phyloP scores from a whole-genome alignment of 202 grass and related monocot species.

The Zoysia matrella region DNA sequence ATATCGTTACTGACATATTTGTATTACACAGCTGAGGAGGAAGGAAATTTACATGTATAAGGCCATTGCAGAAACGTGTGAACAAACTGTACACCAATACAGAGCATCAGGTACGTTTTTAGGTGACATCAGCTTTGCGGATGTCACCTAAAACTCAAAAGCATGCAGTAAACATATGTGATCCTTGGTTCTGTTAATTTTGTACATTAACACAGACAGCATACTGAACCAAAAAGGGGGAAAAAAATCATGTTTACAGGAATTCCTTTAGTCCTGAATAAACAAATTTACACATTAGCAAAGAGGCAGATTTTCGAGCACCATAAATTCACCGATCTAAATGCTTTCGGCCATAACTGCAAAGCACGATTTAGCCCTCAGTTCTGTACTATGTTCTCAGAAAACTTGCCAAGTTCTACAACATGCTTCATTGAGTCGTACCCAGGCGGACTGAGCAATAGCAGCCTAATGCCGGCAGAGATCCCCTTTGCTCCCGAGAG shows the following conservation, averaged over 20 bases:
- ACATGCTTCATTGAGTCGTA: neutral
- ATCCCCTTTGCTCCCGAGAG: neutral
- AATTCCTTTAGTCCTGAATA: neutral
- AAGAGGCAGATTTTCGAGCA: neutral
- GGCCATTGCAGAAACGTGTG: neutral
- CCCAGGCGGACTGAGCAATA: neutral
- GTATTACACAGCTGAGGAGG: neutral
- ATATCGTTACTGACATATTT: neutral
- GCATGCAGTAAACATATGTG: neutral
- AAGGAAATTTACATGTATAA: neutral
- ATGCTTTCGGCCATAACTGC: neutral
- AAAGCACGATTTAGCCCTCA: neutral
- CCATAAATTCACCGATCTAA: neutral
- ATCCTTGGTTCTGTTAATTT: neutral
- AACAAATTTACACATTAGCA: neutral
- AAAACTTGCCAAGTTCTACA: neutral
- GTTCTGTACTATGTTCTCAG: neutral
- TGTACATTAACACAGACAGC: neutral
- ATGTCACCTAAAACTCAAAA: neutral
- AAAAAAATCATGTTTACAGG: neutral
- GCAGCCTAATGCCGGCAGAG: neutral
- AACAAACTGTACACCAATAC: neutral
- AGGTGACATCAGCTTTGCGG: neutral
- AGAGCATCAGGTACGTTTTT: constrained; percentile 19
- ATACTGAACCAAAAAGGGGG: constrained; percentile 3